A percentile compares a stretch with the other conserved stretches of the same genome.
Evolutionary conservation across 2,329 filamentous ascomycete genomes (phyloP).

Genomic region (Penicillium sp.): DNA sequence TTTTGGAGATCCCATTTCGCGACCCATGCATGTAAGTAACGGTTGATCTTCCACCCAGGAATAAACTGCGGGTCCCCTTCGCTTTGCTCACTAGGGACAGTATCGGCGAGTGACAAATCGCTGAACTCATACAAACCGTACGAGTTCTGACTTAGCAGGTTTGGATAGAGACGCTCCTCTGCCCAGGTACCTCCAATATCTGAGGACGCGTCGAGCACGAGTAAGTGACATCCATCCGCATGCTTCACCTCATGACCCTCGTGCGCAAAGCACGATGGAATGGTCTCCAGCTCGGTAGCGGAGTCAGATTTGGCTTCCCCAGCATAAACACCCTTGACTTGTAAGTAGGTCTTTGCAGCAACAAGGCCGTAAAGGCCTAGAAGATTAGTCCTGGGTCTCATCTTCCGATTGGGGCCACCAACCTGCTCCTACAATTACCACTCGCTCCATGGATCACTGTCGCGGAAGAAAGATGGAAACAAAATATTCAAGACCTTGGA

Average conservation of each 20-base stretch:
- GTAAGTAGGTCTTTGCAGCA: conserved; percentile 30
- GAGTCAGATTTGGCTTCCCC: not conserved
- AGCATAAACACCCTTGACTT: conserved; percentile 17
- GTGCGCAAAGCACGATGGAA: conserved; percentile 14
- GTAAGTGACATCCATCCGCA: conserved; percentile 9
- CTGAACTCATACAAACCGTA: conserved; percentile 32
- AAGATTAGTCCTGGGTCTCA: not conserved
- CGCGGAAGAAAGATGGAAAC: too few relatives aligned
- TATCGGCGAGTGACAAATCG: conserved; percentile 21
- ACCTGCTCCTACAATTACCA: conserved; percentile 24
- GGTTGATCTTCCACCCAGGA: conserved; percentile 27
- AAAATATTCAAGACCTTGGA: too few relatives aligned
- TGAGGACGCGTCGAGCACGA: conserved; percentile 26
- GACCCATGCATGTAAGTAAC: conserved; percentile 25
- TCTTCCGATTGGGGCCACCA: not conserved
- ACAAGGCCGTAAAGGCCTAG: conserved; percentile 30
- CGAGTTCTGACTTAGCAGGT: conserved; percentile 28
- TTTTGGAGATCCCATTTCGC: conserved; percentile 22
- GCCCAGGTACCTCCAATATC: conserved; percentile 30
- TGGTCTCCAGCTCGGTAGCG: not conserved
- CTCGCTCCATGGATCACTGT: conserved; percentile 13
- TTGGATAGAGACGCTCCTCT: conserved; percentile 28
- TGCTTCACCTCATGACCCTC: not conserved
- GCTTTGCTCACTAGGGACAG: conserved; percentile 12
- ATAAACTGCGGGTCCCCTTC: conserved; percentile 20